These are phyloP conservation scores for Venturiaceae sp. DNA, from an alignment of 2,329 filamentous ascomycete genomes.

Conservation along the genomic window DNA sequence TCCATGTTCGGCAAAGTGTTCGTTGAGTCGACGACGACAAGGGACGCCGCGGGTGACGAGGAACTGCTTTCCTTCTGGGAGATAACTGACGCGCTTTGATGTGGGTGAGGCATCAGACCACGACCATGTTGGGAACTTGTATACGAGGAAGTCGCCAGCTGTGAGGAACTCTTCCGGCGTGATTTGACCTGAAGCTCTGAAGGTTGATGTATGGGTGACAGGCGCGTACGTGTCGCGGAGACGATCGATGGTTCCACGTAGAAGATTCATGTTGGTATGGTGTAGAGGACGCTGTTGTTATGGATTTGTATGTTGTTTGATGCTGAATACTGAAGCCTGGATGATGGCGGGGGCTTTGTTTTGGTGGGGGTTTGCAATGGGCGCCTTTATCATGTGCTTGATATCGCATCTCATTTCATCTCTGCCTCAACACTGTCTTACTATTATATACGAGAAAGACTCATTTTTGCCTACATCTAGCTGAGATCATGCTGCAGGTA, in stretches of 20 bases:
- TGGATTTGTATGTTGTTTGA: background rate
- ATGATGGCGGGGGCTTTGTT: background rate
- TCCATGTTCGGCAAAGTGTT: slow-evolving; percentile 80
- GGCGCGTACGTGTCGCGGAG: slow-evolving; percentile 38
- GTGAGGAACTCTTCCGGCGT: slow-evolving; percentile 94
- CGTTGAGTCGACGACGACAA: slow-evolving; percentile 82
- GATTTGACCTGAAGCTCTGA: slow-evolving; percentile 88
- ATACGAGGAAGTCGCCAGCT: slow-evolving; percentile 94
- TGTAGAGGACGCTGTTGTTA: background rate
- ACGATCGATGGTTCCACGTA: background rate
- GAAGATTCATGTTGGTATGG: background rate
- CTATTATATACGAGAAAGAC: too few relatives aligned
- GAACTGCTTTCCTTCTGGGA: slow-evolving; percentile 88
- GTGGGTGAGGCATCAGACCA: slow-evolving; percentile 86
- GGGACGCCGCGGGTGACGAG: slow-evolving; percentile 91
- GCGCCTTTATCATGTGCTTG: too few relatives aligned
- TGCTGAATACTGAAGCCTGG: too few relatives aligned
- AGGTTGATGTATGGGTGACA: slow-evolving; percentile 82
- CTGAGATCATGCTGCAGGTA: too few relatives aligned
- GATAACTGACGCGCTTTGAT: slow-evolving; percentile 66
- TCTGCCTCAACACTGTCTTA: too few relatives aligned
- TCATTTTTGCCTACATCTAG: too few relatives aligned
- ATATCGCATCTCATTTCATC: too few relatives aligned
- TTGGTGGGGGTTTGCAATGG: background rate
- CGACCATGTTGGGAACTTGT: slow-evolving; percentile 98